phyloP scores from a whole-genome alignment of 2,329 filamentous ascomycete genomes.

The Trichoderma simmonsii region DNA sequence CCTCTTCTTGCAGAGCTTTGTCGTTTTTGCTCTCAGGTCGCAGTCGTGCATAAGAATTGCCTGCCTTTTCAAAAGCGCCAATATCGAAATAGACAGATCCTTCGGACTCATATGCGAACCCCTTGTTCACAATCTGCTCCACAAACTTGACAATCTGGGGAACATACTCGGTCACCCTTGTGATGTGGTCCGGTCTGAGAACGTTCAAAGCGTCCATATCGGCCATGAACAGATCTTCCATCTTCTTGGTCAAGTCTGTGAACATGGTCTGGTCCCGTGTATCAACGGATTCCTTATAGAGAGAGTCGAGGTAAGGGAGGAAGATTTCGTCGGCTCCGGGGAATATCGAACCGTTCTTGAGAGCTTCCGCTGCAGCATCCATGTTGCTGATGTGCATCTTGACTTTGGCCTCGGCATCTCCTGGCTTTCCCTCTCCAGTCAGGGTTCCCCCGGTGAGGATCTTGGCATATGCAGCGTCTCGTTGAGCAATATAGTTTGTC shows the following conservation, averaged over 20 bases:
- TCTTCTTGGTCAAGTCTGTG: slow-evolving; percentile 78
- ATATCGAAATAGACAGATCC: slow-evolving; percentile 97
- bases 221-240: slow-evolving; percentile 81
- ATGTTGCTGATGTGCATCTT: slow-evolving; percentile 81
- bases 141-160: slow-evolving; percentile 84
- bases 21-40: slow-evolving; percentile 84
- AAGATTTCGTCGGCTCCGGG: slow-evolving; percentile 64
- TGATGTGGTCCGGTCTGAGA: slow-evolving; percentile 74
- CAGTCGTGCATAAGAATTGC: slow-evolving; percentile 80
- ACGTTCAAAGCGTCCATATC: slow-evolving; percentile 89
- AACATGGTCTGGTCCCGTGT: slow-evolving; percentile 70
- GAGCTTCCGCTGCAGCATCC: slow-evolving; percentile 48
- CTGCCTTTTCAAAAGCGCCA: slow-evolving; percentile 74
- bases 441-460: slow-evolving; percentile 55
- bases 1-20: slow-evolving; percentile 78
- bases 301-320: slow-evolving; percentile 75
- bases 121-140: slow-evolving; percentile 75
- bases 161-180: slow-evolving; percentile 89
- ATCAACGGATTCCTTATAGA: slow-evolving; percentile 61
- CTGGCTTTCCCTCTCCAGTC: slow-evolving; percentile 56
- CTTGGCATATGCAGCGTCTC: slow-evolving; percentile 52
- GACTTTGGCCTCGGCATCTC: slow-evolving; percentile 79
- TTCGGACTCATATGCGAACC: slow-evolving; percentile 77
- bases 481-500: slow-evolving; percentile 47
- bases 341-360: slow-evolving; percentile 49